Evolutionary conservation across 2,329 filamentous ascomycete genomes (phyloP).

Genomic region (Microcera coccophila): DNA sequence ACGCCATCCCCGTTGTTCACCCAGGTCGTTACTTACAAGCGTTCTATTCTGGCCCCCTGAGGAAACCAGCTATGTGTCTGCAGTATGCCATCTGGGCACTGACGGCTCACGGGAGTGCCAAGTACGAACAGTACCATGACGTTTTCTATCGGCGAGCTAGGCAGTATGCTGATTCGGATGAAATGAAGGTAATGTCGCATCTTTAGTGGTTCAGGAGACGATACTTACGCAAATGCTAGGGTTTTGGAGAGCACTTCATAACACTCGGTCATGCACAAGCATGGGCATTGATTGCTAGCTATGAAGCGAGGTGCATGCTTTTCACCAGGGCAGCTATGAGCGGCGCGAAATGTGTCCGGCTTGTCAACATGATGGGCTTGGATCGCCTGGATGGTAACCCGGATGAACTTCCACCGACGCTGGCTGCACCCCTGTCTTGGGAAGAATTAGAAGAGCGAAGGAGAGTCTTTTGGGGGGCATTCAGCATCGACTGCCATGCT

Average conservation of each 20-base stretch:
- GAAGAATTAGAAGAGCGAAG: constrained; percentile 72
- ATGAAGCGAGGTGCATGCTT: constrained; percentile 80
- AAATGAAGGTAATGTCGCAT: constrained; percentile 62
- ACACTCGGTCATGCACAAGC: constrained; percentile 76
- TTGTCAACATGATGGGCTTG: constrained; percentile 80
- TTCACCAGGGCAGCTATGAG: constrained; percentile 87
- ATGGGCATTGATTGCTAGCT: constrained; percentile 69
- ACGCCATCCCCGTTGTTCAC: constrained; percentile 73
- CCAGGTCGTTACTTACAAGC: constrained; percentile 69
- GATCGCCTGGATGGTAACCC: constrained; percentile 68
- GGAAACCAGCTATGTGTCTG: constrained; percentile 76
- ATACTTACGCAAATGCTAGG: constrained; percentile 35
- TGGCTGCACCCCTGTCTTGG: constrained; percentile 74
- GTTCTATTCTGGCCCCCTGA: constrained; percentile 66
- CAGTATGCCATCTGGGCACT: constrained; percentile 87
- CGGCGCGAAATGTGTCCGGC: constrained; percentile 63
- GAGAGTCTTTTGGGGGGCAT: constrained; percentile 81
- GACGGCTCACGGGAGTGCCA: constrained; percentile 66
- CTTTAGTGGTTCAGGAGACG: no score
- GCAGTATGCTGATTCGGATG: constrained; percentile 78
- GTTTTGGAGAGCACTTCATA: constrained; percentile 74
- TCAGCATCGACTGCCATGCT: constrained; percentile 77
- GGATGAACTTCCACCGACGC: constrained; percentile 66
- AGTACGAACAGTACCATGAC: constrained; percentile 67
- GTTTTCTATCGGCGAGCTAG: constrained; percentile 78